Evolutionary conservation across 352 stramenopile species (phyloP).

Genomic region (Globisporangium spiculum): DNA sequence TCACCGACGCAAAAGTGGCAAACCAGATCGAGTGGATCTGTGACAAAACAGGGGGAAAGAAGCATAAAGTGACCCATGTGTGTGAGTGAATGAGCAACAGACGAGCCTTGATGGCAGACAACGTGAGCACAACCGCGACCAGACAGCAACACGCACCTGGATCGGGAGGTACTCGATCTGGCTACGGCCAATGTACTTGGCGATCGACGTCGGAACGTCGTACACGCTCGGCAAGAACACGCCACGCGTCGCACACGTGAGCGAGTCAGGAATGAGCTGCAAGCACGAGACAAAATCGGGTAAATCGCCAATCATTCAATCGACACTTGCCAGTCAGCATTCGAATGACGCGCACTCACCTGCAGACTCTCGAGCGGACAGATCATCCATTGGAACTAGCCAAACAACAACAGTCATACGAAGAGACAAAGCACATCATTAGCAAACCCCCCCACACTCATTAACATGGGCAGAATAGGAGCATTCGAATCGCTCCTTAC

Average conservation of each 20-base stretch:
- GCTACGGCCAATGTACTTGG: constrained; percentile 67
- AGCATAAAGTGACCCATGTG: constrained; percentile 15
- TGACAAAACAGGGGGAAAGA: neutral
- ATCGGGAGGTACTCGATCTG: constrained; percentile 86
- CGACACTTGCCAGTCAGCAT: neutral
- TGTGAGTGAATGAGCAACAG: neutral
- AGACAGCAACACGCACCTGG: constrained; percentile 36
- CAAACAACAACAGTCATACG: neutral
- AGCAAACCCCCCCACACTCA: neutral
- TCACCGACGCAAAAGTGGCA: constrained; percentile 95
- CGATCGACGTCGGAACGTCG: constrained; percentile 70
- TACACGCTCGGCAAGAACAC: constrained; percentile 69
- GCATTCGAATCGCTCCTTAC: neutral
- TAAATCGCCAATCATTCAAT: neutral
- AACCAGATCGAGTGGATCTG: constrained; percentile 97
- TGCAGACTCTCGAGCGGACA: constrained; percentile 85
- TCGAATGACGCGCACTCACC: neutral
- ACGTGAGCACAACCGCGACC: neutral
- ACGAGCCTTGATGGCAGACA: neutral
- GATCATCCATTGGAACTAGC: constrained; percentile 90
- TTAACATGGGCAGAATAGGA: neutral
- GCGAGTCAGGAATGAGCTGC: constrained; percentile 64
- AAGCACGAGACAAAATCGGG: neutral
- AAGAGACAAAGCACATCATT: neutral
- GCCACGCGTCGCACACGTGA: constrained; percentile 57